Conservation (phyloP, 225 moss, liverwort and hornwort genomes). For the Polytrichum commune region DNA sequence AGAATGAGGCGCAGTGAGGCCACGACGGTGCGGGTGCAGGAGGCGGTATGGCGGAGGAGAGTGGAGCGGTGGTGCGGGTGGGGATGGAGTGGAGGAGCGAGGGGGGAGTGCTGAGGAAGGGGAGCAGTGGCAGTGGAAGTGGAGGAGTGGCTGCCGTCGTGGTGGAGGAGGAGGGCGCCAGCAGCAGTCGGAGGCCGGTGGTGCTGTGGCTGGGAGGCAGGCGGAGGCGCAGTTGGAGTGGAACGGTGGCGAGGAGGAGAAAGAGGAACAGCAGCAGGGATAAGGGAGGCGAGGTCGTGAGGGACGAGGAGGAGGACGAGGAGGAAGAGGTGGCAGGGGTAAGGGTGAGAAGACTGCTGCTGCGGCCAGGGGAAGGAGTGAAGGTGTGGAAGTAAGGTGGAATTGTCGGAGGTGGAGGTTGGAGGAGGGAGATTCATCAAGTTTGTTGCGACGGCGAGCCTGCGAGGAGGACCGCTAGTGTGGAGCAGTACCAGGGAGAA, state of each 20-base stretch:
- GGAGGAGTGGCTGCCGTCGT: neutral
- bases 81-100: constrained; percentile 25
- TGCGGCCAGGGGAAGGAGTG: constrained; percentile 12
- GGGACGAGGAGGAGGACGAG: neutral
- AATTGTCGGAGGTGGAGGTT: constrained; percentile 24
- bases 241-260: constrained; percentile 1
- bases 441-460: constrained; percentile 39
- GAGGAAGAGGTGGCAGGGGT: neutral
- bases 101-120: constrained; percentile 22
- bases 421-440: constrained; percentile 7
- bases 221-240: neutral
- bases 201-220: constrained; percentile 13
- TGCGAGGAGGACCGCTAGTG: constrained; percentile 27
- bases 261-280: no score
- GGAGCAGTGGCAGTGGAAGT: neutral
- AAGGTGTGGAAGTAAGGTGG: constrained; percentile 37
- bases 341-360: no score
- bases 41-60: constrained; percentile 24
- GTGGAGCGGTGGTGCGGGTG: constrained; percentile 31
- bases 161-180: neutral
- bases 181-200: constrained; percentile 11
- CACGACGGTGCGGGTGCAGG: constrained; percentile 46
- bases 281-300: no score
- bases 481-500: constrained; percentile 35
- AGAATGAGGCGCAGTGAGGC: constrained; percentile 60